Conservation (phyloP, 805 yeast genomes). For the Yamadazyma sp. region DNA sequence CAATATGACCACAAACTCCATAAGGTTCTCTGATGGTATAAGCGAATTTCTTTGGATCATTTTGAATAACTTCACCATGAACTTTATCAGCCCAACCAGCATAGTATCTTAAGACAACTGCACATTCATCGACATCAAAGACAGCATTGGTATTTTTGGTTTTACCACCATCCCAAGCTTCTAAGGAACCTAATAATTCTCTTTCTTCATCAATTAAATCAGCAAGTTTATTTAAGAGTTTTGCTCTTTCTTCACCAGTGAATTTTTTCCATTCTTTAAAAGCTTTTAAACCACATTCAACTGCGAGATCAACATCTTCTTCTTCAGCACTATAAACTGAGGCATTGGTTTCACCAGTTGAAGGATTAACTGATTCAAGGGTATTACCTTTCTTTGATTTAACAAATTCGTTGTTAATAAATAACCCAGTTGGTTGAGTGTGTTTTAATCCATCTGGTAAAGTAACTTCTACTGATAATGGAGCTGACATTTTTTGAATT, state of each 20-base stretch:
- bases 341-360: constrained; percentile 42
- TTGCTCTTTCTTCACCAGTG: constrained; percentile 41
- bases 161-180: constrained; percentile 49
- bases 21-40: constrained; percentile 62
- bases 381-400: constrained; percentile 32
- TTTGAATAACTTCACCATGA: constrained; percentile 44
- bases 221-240: constrained; percentile 35
- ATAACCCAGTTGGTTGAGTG: constrained; percentile 60
- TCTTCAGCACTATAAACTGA: constrained; percentile 39
- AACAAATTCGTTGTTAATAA: constrained; percentile 45
- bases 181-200: constrained; percentile 35
- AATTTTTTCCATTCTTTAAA: constrained; percentile 46
- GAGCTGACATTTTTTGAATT: constrained; percentile 27
- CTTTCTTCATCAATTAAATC: constrained; percentile 30
- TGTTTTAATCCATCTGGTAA: constrained; percentile 50
- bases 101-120: constrained; percentile 47
- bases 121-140: constrained; percentile 47
- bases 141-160: constrained; percentile 46
- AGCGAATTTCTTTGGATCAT: constrained; percentile 51
- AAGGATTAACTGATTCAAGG: constrained; percentile 41
- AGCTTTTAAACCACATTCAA: constrained; percentile 35
- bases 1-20: constrained; percentile 46
- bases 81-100: constrained; percentile 65
- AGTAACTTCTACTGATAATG: constrained; percentile 37
- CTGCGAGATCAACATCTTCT: constrained; percentile 43